Percentiles rank a stretch among this genome's conserved stretches.
phyloP scores from a whole-genome alignment of 2,329 filamentous ascomycete genomes.

The Penicillium sp. region DNA sequence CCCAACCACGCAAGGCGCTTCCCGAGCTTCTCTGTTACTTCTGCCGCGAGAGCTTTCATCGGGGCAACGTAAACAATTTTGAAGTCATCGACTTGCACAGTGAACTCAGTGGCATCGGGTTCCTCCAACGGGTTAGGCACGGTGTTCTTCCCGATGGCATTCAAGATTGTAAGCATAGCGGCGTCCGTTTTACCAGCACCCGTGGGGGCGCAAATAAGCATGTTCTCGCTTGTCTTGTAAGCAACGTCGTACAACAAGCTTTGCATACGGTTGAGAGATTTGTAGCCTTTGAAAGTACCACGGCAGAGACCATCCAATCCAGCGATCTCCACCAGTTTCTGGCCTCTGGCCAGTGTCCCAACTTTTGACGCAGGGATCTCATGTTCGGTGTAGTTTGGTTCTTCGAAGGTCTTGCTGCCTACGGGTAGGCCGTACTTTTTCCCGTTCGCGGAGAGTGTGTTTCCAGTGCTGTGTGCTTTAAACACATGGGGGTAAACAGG shows the following conservation, averaged over 20 bases:
- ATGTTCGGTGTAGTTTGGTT: constrained; percentile 84
- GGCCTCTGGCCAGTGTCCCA: constrained; percentile 68
- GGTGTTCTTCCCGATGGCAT: constrained; percentile 82
- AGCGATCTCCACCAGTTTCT: constrained; percentile 73
- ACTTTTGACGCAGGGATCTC: constrained; percentile 78
- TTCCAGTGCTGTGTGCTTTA: constrained; percentile 76
- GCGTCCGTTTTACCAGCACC: constrained; percentile 99
- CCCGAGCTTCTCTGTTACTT: constrained; percentile 91
- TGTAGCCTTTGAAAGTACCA: constrained; percentile 92
- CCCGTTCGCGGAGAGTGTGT: constrained; percentile 75
- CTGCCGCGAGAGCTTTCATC: constrained; percentile 96
- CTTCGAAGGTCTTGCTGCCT: constrained; percentile 69
- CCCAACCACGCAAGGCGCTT: constrained; percentile 92
- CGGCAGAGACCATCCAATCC: constrained; percentile 86
- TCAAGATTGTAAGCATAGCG: constrained; percentile 92
- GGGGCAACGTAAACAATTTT: constrained; percentile 98
- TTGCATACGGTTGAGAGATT: constrained; percentile 94
- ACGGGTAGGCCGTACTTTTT: constrained; percentile 78
- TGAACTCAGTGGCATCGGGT: constrained; percentile 71
- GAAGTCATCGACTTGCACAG: constrained; percentile 81
- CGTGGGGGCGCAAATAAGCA: constrained; percentile 96
- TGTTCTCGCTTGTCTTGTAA: constrained; percentile 94
- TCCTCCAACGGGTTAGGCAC: constrained; percentile 76
- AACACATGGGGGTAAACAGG: constrained; percentile 92
- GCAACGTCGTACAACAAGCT: constrained; percentile 93